These are phyloP conservation scores for Vitis amurensis DNA, from an alignment of 164 flowering plant genomes.

Conservation along the genomic window DNA sequence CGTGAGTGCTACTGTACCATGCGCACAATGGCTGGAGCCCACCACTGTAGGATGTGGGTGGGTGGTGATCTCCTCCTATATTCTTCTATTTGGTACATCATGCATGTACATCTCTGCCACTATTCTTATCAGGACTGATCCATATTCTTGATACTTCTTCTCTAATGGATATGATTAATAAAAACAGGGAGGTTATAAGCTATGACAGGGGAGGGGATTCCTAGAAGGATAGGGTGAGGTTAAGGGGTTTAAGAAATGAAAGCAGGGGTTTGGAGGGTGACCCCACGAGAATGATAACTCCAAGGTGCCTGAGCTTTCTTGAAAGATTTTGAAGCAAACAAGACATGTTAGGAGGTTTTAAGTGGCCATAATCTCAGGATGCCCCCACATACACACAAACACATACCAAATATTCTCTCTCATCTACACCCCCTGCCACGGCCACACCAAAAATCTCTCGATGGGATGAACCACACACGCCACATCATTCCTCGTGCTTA, in stretches of 20 bases:
- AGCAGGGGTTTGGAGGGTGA: neutral
- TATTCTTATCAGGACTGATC: no score
- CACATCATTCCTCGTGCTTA: constrained; percentile 38
- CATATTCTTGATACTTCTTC: no score
- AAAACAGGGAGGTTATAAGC: no score
- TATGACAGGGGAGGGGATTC: no score
- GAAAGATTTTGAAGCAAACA: constrained; percentile 19
- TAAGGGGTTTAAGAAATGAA: no score
- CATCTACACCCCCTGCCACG: constrained; percentile 20
- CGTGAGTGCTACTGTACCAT: constrained; percentile 54
- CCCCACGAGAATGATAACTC: constrained; percentile 15
- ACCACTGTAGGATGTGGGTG: constrained; percentile 10
- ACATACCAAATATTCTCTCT: constrained; percentile 10
- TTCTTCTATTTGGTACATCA: no score
- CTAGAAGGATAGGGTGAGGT: no score
- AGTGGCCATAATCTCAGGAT: constrained; percentile 13
- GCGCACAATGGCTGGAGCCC: constrained; percentile 35
- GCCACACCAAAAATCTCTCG: constrained; percentile 17
- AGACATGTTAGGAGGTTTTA: constrained; percentile 21
- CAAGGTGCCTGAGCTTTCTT: neutral
- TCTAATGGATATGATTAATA: no score
- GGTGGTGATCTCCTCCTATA: neutral
- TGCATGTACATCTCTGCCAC: no score
- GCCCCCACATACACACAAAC: constrained; percentile 20
- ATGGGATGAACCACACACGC: constrained; percentile 17